These are phyloP conservation scores for Cicer pinnatifidum DNA, from an alignment of 306 rosid genomes.

Conservation along the genomic window DNA sequence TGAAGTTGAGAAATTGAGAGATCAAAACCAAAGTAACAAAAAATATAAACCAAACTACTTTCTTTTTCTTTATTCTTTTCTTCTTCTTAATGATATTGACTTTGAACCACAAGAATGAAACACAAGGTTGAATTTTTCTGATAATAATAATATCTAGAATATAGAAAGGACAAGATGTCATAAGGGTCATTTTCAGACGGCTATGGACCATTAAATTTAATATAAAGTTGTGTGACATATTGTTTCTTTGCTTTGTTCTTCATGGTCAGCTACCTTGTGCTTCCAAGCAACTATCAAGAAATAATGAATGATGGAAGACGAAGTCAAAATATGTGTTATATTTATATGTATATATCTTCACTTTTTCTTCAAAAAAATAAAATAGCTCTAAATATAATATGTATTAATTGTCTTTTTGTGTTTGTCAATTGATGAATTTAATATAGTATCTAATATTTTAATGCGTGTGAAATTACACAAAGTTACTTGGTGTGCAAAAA, in stretches of 20 bases:
- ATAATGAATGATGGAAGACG: conserved; percentile 43
- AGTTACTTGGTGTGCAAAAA: no score
- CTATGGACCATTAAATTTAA: conserved; percentile 32
- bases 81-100: conserved; percentile 26
- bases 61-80: neutral
- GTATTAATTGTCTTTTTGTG: no score
- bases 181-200: conserved; percentile 61
- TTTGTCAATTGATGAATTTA: no score
- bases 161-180: conserved; percentile 35
- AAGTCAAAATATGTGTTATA: conserved; percentile 40
- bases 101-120: conserved; percentile 34
- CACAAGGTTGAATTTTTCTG: conserved; percentile 35
- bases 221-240: conserved; percentile 24
- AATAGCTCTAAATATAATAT: no score
- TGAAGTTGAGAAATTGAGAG: conserved; percentile 22
- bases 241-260: conserved; percentile 32
- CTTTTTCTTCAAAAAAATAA: no score
- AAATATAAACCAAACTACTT: conserved; percentile 27
- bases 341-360: no score
- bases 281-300: conserved; percentile 38
- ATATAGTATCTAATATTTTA: no score
- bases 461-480: no score
- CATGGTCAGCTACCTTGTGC: conserved; percentile 41
- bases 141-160: conserved; percentile 42
- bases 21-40: conserved; percentile 10